These are phyloP conservation scores for Globisporangium abappressorium DNA, from an alignment of 352 stramenopile genomes.

Conservation along the genomic window DNA sequence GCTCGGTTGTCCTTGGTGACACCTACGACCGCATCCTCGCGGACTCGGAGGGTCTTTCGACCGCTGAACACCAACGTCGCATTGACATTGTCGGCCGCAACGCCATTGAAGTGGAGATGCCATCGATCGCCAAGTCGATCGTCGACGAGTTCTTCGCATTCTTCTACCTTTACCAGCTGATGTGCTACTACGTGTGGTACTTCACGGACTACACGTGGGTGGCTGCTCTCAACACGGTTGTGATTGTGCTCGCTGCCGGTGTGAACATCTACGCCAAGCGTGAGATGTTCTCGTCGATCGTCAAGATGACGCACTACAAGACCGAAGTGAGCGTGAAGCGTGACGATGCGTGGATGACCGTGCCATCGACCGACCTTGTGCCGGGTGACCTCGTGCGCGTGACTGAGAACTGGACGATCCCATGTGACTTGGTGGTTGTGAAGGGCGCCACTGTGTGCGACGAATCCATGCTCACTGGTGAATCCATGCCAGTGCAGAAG, in stretches of 20 bases:
- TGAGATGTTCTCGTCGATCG: slow-evolving; percentile 46
- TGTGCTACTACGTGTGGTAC: slow-evolving; percentile 85
- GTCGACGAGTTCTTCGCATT: slow-evolving; percentile 67
- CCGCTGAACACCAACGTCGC: slow-evolving; percentile 30
- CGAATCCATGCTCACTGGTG: slow-evolving; percentile 73
- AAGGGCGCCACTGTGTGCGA: slow-evolving; percentile 69
- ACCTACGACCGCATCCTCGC: slow-evolving; percentile 47
- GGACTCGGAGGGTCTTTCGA: slow-evolving; percentile 46
- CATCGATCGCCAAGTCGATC: slow-evolving; percentile 42
- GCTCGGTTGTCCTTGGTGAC: slow-evolving; percentile 40
- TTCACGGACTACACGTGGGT: slow-evolving; percentile 68
- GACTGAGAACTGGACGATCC: slow-evolving; percentile 63
- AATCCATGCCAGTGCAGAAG: slow-evolving; percentile 89
- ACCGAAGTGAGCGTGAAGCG: slow-evolving; percentile 69
- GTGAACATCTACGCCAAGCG: slow-evolving; percentile 76
- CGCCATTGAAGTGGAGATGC: slow-evolving; percentile 64
- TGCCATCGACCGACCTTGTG: slow-evolving; percentile 50
- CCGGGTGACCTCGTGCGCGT: slow-evolving; percentile 71
- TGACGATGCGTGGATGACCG: slow-evolving; percentile 42
- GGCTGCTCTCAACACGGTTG: slow-evolving; percentile 51
- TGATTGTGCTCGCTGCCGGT: slow-evolving; percentile 47
- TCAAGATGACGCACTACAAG: slow-evolving; percentile 62
- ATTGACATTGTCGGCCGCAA: slow-evolving; percentile 56
- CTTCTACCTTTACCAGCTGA: slow-evolving; percentile 85
- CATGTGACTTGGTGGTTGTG: slow-evolving; percentile 68